Evolutionary conservation across 116 monocot genomes (phyloP), one percentile per base, ranked within the genome.

Genomic region (Phalaenopsis hybrid): DNA sequence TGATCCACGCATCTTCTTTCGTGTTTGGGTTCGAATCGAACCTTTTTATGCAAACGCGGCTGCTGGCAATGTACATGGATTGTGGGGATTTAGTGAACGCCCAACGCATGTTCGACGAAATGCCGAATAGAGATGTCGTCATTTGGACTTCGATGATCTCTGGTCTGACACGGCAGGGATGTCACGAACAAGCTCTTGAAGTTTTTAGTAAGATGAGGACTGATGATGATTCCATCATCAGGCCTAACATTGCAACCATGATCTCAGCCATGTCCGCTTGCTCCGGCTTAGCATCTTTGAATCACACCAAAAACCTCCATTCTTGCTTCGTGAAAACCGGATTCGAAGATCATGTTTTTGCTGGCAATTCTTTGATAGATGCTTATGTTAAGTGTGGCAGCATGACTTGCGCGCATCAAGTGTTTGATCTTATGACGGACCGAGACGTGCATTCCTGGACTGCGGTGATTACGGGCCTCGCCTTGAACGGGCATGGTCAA

Each of bases 381-480:
- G 59, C 72, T n/a, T 94, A 91, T 63, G 82, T 81, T 4, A 94
- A 94, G 59, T 91, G 88, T 58, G 94, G 94, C 4, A 81, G 84
- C 68, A 45, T 90, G 28, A 55, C 2, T 44, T 63, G 46, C 43
- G 84, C 87, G 10, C 13, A 25, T n/a, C 11, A 83, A 52, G 74
- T 91, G 48, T 94, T 94, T 68, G 55, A 80, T 73, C 9, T 7
- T 8, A 89, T 89, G 83, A 52, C 18, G 11, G 52, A 33, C 0
- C 91, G 76, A 57, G 89, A 94, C 25, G 43, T 89, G 74, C 86
- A 81, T 83, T 87, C 91, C 25, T 94, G 94, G 94, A 94, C 91
- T 7, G 41, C 89, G 8, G 61, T 88, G 77, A 91, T 94, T 55
- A 79, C 76, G 12, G 84, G 86, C 7, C 81, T 91, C 16, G 89